A percentile compares a stretch with the other conserved stretches of the same genome.
phyloP scores from a whole-genome alignment of 306 rosid species.

The Cucurbita moschata region DNA sequence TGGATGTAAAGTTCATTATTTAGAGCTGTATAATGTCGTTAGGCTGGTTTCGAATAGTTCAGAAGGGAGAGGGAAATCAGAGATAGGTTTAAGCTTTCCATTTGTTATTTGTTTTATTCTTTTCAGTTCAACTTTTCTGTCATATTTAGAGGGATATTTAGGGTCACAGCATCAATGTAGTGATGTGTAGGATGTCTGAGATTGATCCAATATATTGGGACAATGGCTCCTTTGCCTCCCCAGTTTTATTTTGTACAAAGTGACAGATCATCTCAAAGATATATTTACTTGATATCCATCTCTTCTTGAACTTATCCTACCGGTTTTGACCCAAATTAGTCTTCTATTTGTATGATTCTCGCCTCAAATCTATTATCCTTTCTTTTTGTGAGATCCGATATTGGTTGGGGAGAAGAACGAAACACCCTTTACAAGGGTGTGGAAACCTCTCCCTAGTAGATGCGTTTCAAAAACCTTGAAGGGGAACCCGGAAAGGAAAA shows the following conservation, averaged over 20 bases:
- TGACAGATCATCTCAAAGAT: conserved; percentile 1
- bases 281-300: not conserved
- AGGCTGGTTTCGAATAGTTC: conserved; percentile 1
- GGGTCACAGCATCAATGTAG: conserved; percentile 1
- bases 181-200: not conserved
- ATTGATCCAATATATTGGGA: not conserved
- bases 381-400: not conserved
- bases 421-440: no score
- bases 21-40: conserved; percentile 26
- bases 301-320: not conserved
- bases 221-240: not conserved
- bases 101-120: conserved; percentile 1
- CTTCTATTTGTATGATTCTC: not conserved
- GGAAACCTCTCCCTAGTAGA: no score
- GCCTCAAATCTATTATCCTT: not conserved
- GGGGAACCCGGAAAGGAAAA: no score
- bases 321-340: not conserved
- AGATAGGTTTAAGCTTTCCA: not conserved
- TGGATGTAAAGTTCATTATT: conserved; percentile 21
- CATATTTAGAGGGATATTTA: not conserved
- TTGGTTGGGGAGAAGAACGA: no score
- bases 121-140: not conserved
- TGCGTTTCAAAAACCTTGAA: no score
- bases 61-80: conserved; percentile 3
- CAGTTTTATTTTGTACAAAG: conserved; percentile 2